phyloP scores from a whole-genome alignment of 805 yeast species.

The Candida loeiensis region DNA sequence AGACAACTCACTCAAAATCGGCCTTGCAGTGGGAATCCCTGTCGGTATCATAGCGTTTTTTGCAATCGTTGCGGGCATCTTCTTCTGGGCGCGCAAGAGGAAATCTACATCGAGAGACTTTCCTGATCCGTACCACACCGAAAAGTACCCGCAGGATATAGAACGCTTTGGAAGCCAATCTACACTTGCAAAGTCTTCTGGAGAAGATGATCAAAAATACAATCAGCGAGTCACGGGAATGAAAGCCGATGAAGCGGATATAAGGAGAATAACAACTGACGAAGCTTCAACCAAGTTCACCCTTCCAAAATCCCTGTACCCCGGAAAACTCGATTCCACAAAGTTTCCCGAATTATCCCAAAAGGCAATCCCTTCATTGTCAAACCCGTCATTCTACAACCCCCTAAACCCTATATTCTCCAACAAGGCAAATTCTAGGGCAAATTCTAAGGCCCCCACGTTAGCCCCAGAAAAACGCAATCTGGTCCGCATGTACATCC shows the following conservation, averaged over 20 bases:
- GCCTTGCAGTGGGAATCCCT: conserved; percentile 25
- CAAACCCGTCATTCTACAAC: neutral
- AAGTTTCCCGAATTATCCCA: no score
- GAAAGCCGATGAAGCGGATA: no score
- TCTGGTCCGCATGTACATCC: conserved; percentile 16
- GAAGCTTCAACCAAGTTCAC: no score
- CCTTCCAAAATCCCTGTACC: no score
- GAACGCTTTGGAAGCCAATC: neutral
- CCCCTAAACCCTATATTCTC: neutral
- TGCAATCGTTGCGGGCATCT: conserved; percentile 10
- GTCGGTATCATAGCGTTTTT: conserved; percentile 17
- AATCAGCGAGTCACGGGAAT: no score
- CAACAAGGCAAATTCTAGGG: no score
- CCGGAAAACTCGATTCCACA: no score
- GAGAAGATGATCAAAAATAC: neutral
- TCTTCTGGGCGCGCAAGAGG: conserved; percentile 11
- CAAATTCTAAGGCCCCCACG: no score
- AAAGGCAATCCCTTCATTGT: neutral
- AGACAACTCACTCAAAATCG: conserved; percentile 13
- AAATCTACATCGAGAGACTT: neutral
- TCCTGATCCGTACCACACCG: neutral
- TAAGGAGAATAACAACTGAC: no score
- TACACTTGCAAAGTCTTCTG: neutral
- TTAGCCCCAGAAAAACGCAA: conserved; percentile 14
- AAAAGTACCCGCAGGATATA: neutral